These are phyloP conservation scores for Glaciozyma martinii DNA, from an alignment of 768 basidiomycete species.

Conservation along the genomic window DNA sequence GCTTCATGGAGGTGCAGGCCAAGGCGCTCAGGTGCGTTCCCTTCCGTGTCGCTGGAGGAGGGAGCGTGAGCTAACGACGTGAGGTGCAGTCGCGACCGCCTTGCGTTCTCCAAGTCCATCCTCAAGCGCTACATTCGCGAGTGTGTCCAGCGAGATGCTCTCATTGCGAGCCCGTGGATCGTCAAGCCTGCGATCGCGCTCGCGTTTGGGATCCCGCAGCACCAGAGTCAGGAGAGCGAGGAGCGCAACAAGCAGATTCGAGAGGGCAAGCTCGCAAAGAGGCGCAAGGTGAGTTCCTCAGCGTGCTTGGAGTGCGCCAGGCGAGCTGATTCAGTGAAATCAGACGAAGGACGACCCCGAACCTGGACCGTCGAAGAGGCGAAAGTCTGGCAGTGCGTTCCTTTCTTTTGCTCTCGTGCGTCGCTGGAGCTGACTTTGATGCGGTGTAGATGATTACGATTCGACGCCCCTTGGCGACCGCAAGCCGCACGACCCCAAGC, in stretches of 20 bases:
- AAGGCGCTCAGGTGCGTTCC: conserved; percentile 62
- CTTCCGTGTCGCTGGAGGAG: background rate
- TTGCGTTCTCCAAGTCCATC: conserved; percentile 93
- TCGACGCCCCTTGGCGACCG: background rate
- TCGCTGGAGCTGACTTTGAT: background rate
- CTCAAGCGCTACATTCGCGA: conserved; percentile 92
- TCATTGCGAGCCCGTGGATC: conserved; percentile 90
- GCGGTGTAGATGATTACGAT: background rate
- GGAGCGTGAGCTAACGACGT: conserved; percentile 1
- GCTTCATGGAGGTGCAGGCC: conserved; percentile 72
- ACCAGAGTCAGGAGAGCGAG: conserved; percentile 77
- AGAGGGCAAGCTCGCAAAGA: conserved; percentile 67
- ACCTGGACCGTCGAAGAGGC: conserved; percentile 4
- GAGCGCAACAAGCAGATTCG: conserved; percentile 69
- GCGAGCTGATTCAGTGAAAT: background rate
- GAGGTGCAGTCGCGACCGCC: conserved; percentile 74
- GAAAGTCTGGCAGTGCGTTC: conserved; percentile 7
- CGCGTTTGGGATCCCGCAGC: conserved; percentile 70
- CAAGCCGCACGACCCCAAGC: conserved; percentile 37
- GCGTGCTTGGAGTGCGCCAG: background rate
- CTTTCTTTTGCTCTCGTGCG: background rate
- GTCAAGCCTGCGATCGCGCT: conserved; percentile 78
- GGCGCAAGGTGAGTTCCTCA: conserved; percentile 1
- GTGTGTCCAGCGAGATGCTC: conserved; percentile 83
- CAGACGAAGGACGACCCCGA: background rate